Evolutionary conservation across 108 stramenopile species (phyloP), one percentile per base, ranked within the genome.

Genomic region (Nitzschia putrida): DNA sequence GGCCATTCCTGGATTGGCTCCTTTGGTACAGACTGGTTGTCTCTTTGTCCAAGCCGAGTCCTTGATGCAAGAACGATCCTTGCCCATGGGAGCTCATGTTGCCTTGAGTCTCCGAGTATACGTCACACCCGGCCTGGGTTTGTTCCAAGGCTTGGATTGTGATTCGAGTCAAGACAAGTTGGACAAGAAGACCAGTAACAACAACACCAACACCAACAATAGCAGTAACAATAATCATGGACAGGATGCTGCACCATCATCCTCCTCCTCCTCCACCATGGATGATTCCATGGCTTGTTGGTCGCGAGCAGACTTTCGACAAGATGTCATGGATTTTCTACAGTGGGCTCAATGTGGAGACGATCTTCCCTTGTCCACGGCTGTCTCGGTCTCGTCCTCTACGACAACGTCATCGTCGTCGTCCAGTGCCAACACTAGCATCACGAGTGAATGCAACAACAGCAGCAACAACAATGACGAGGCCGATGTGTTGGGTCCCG

Each of bases 281-380:
- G n/a, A n/a, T n/a, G n/a, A n/a, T n/a, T n/a, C n/a, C n/a, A n/a
- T n/a, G n/a, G n/a, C n/a, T n/a, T n/a, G n/a, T 34, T 34, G 29
- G 29, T 34, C 29, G 29, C 29, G 29, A 34, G 29, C 29, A 1
- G 29, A 34, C 3, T 34, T 34, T 34, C 29, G 29, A 34, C 29
- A 34, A 34, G 85, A 86, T 8, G 93, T 90, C 24, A 90, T 88
- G 84, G 77, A 29, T 18, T 57, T 94, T 40, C 66, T 94, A 72
- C 89, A 91, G 57, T 94, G 89, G 88, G 90, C 89, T 2, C 83
- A 94, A 53, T 75, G 80, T 65, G 90, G 90, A 57, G 81, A 88
- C 29, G 29, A 34, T 4, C 1, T 34, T 34, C 29, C 29, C 1
- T 34, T 34, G 49, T 68, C 80, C 20, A 56, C 58, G 29, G 63